Base-by-base conservation (phyloP, 352 stramenopile genomes). In the Thraustotheca clavata region DNA sequence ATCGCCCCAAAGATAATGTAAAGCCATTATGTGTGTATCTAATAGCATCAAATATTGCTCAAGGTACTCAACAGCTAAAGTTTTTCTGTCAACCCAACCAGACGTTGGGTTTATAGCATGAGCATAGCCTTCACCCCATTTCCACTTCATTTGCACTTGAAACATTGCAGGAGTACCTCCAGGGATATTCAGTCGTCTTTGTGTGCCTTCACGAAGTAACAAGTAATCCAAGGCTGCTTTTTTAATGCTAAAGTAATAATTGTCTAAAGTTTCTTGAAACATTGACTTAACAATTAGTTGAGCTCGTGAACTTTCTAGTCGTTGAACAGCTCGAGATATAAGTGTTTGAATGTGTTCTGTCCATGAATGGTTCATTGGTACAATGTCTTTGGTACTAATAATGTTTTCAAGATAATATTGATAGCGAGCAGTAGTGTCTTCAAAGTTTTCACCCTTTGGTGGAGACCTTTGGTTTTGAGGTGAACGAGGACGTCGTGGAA, bases 221-320 rank as follows among this genome's bases (percentile, higher is more conserved):
- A 90, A 26, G 59, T 90, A 92, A 47, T 92, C 82, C 4, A 92
- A 31, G 47, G 90, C 81, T 3, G 81, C 74, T 62, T 89, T 90
- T 71, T 87, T 90, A 29, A 79, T 67, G 41, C 83, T 90, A 3
- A 70, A 33, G 55, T 81, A 78, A 47, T 89, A 92, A 34, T 78
- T 88, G 24, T 62, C 57, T 7, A 80, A 38, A 18, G 57, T 65
- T 31, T 65, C 57, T 4, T 50, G 6, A 54, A 65, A 65, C 57
- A 65, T 65, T 14, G 43, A 9, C 6, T 31, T 24, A 24, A 52
- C 3, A 24, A 52, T 52, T 2, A 9, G 2, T 31, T 3, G 24
- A 31, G 43, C 43, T 18, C 43, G 43, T 16, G 24, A 31, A 2
- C 16, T 26, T 46, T 36, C 11, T 3, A 65, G 35, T 24, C 20